Evolutionary conservation across 176 grass and related monocot species (phyloP).

Genomic region (Eleusine coracana): DNA sequence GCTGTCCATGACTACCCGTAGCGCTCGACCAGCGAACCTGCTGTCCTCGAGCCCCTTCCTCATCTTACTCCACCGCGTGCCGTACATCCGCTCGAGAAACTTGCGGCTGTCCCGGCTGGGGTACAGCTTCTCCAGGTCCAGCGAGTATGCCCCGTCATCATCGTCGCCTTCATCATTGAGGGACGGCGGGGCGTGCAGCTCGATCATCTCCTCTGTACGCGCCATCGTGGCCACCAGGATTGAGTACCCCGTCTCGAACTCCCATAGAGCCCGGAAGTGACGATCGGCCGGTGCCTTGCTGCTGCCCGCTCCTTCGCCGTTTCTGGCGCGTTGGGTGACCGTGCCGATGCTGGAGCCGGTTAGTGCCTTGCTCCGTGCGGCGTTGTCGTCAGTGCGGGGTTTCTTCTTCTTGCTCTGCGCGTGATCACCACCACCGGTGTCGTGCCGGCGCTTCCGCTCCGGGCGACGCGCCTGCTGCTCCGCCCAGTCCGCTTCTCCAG

Average conservation of each 20-base stretch:
- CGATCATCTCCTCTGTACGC: neutral
- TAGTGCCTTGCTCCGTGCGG: no score
- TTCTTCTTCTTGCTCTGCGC: neutral
- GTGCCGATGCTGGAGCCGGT: no score
- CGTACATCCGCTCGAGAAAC: slow-evolving; percentile 10
- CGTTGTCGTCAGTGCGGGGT: neutral
- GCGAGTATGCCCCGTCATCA: no score
- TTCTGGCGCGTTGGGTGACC: no score
- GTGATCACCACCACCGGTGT: neutral
- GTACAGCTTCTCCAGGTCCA: slow-evolving; percentile 7
- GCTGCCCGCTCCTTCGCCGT: no score
- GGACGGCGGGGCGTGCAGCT: no score
- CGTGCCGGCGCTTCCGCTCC: neutral
- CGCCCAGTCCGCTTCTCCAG: neutral
- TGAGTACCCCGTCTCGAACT: slow-evolving; percentile 18
- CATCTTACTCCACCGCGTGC: neutral
- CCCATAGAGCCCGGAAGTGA: slow-evolving; percentile 1
- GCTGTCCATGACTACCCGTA: neutral
- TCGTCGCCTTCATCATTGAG: fast-evolving
- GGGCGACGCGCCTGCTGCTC: neutral
- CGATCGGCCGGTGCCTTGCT: no score
- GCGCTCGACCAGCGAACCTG: neutral
- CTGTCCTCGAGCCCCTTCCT: neutral
- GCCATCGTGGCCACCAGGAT: neutral
- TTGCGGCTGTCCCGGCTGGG: slow-evolving; percentile 1